These are phyloP conservation scores for Atkinsonella texensis DNA, from an alignment of 2,329 filamentous ascomycete species.

Conservation along the genomic window DNA sequence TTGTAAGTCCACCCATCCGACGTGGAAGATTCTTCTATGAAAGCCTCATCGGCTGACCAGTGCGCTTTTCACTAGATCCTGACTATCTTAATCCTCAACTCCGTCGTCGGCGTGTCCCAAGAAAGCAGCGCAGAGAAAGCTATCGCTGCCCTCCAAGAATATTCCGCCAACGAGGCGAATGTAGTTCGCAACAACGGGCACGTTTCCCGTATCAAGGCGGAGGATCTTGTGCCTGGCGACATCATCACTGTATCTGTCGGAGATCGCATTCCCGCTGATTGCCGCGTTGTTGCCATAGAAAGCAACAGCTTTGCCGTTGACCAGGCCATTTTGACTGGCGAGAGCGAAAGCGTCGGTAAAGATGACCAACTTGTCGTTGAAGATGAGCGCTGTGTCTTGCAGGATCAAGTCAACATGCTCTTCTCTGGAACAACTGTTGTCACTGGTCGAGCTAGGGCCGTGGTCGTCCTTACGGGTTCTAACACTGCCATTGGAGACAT, in stretches of 20 bases:
- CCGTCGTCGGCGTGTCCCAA: conserved; percentile 94
- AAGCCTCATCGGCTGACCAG: background rate
- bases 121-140: conserved; percentile 98
- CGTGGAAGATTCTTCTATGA: background rate
- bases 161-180: conserved; percentile 96
- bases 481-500: conserved; percentile 96
- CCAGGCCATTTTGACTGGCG: conserved; percentile 92
- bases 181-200: conserved; percentile 72
- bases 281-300: conserved; percentile 75
- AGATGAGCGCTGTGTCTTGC: conserved; percentile 81
- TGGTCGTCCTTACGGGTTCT: conserved; percentile 81
- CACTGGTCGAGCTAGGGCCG: conserved; percentile 78
- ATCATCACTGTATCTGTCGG: conserved; percentile 80
- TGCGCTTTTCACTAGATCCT: conserved; percentile 52
- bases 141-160: conserved; percentile 95
- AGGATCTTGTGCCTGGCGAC: conserved; percentile 91
- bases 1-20: conserved; percentile 48
- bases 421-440: conserved; percentile 98
- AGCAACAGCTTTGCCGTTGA: conserved; percentile 97
- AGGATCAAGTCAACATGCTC: conserved; percentile 95
- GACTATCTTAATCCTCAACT: conserved; percentile 92
- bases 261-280: conserved; percentile 90
- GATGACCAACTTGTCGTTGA: conserved; percentile 53
- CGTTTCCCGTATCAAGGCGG: conserved; percentile 78
- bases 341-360: conserved; percentile 94